phyloP scores from a whole-genome alignment of 1,139 yeast genomes.

The Protomyces arabidopsidicola region DNA sequence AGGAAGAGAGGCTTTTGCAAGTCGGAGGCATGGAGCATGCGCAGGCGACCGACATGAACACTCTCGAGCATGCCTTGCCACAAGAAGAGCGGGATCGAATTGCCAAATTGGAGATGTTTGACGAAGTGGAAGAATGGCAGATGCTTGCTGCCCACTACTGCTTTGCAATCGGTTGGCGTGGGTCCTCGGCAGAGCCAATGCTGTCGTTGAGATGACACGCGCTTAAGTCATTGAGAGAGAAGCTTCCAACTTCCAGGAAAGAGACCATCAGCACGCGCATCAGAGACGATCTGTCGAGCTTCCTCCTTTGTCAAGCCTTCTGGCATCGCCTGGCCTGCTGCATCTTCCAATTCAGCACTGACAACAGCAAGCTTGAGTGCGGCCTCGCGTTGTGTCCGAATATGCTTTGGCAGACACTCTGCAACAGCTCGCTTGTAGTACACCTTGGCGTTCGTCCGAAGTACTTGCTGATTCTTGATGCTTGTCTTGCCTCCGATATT shows the following conservation, averaged over 20 bases:
- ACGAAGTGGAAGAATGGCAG: constrained; percentile 81
- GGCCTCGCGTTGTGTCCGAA: constrained; percentile 6
- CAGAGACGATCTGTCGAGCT: constrained; percentile 14
- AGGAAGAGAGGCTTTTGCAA: constrained; percentile 40
- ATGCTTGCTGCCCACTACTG: constrained; percentile 76
- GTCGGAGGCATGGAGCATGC: constrained; percentile 36
- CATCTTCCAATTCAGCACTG: constrained; percentile 4
- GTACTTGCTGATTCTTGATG: neutral
- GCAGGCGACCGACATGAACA: constrained; percentile 54
- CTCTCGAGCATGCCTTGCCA: constrained; percentile 57
- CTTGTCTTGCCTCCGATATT: neutral
- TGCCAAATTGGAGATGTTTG: constrained; percentile 64
- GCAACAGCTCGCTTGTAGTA: constrained; percentile 19
- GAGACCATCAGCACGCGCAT: constrained; percentile 20
- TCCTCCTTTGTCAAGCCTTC: constrained; percentile 2
- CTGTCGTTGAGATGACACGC: neutral
- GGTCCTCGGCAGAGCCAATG: neutral
- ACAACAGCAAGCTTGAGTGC: constrained; percentile 17
- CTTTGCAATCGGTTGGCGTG: constrained; percentile 40
- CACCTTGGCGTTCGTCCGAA: constrained; percentile 11
- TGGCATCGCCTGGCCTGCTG: constrained; percentile 1
- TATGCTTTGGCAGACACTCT: constrained; percentile 21
- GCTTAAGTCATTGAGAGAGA: neutral
- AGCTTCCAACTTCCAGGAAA: constrained; percentile 18
- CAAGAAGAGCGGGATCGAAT: constrained; percentile 44